Evolutionary conservation across 176 grass and related monocot genomes (phyloP).

Genomic region (Echinochloa phyllopogon): DNA sequence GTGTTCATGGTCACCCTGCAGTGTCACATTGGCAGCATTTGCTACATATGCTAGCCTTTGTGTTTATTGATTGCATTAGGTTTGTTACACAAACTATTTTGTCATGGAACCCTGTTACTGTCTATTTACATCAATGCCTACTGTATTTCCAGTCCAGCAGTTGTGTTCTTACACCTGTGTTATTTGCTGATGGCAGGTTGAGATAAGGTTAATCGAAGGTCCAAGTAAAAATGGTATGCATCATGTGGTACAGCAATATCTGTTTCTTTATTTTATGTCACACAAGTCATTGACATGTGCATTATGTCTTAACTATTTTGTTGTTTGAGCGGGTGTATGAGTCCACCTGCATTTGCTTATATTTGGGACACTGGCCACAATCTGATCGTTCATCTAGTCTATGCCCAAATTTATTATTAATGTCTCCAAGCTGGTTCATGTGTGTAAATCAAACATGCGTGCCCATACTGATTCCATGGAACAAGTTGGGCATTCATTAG

Average conservation of each 20-base stretch:
- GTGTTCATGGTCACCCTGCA: neutral
- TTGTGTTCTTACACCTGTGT: neutral
- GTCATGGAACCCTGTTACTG: neutral
- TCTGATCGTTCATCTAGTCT: neutral
- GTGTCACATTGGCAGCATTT: neutral
- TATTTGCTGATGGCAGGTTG: slow-evolving; percentile 17
- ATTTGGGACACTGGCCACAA: neutral
- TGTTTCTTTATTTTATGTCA: slow-evolving; percentile 8
- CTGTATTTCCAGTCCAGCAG: neutral
- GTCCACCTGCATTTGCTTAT: neutral
- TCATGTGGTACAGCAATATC: neutral
- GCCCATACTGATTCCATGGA: neutral
- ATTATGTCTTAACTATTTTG: neutral
- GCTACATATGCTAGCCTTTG: neutral
- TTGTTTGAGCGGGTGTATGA: neutral
- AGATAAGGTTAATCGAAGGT: slow-evolving; percentile 7
- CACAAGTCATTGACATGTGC: neutral
- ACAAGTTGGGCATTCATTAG: neutral
- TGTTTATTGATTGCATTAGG: neutral
- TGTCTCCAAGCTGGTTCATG: neutral
- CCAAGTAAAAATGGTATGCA: slow-evolving; percentile 46
- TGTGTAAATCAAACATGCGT: neutral
- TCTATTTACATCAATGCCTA: neutral
- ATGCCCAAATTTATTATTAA: slow-evolving; percentile 3
- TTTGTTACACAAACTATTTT: neutral